Conservation (phyloP, 2,329 filamentous ascomycete species). For the Anthostomella pinea region DNA sequence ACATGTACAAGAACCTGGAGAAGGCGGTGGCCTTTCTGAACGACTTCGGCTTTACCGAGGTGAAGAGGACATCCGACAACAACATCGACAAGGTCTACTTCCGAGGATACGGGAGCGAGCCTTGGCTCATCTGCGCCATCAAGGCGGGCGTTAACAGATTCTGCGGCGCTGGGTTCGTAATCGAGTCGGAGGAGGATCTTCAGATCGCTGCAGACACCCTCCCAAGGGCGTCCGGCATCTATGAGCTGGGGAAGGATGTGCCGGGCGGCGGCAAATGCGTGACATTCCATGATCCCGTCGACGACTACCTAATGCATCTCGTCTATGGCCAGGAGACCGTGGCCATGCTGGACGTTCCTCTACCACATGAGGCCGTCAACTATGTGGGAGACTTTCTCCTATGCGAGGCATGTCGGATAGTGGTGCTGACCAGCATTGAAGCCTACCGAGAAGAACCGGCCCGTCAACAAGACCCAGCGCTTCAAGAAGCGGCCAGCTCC, state of each 20-base stretch:
- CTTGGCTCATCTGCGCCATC: constrained; percentile 56
- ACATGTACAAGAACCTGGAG: constrained; percentile 45
- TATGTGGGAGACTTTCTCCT: constrained; percentile 31
- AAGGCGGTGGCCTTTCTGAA: constrained; percentile 40
- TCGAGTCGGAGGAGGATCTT: constrained; percentile 55
- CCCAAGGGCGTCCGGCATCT: constrained; percentile 45
- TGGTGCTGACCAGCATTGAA: constrained; percentile 15
- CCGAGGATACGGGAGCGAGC: constrained; percentile 59
- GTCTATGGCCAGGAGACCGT: constrained; percentile 50
- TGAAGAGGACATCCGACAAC: constrained; percentile 34
- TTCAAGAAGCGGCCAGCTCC: constrained; percentile 48
- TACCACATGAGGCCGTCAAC: constrained; percentile 44
- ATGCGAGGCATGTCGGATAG: background rate
- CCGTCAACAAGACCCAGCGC: constrained; percentile 47
- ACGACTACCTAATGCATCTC: constrained; percentile 57
- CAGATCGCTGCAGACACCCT: constrained; percentile 46
- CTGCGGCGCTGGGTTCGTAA: constrained; percentile 55
- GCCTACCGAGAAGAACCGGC: constrained; percentile 47
- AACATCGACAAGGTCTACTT: constrained; percentile 54
- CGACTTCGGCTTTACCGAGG: constrained; percentile 47
- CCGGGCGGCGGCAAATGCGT: constrained; percentile 54
- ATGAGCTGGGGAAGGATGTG: constrained; percentile 45
- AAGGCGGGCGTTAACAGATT: constrained; percentile 48
- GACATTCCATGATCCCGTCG: constrained; percentile 50
- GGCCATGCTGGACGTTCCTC: constrained; percentile 35